Conservation (phyloP, 495 filamentous ascomycete genomes). For the Hyaloscypha hepaticicola region DNA sequence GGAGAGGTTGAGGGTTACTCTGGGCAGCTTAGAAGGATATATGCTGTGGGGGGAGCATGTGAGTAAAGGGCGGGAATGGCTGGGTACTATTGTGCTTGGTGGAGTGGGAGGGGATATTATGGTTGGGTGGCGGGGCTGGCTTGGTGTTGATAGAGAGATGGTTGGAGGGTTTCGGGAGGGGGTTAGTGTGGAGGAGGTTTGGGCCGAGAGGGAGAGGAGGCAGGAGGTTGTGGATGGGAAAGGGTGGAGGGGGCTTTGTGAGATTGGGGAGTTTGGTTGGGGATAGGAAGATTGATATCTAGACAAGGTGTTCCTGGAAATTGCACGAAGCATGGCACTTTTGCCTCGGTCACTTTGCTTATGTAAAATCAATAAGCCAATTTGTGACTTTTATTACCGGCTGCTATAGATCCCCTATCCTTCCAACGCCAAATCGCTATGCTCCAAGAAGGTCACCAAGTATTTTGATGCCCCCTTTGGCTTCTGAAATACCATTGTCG, state of each 20-base stretch:
- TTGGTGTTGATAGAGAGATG: slow-evolving; percentile 40
- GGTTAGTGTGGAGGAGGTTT: slow-evolving; percentile 55
- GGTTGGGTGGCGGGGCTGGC: slow-evolving; percentile 49
- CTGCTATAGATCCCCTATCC: not conserved
- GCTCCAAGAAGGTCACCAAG: not conserved
- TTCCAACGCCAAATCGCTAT: not conserved
- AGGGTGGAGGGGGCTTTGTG: slow-evolving; percentile 37
- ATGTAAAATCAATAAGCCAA: not conserved
- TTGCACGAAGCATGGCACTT: not conserved
- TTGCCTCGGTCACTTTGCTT: not conserved
- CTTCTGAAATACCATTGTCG: not conserved
- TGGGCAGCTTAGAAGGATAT: slow-evolving; percentile 41
- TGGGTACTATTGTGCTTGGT: slow-evolving; percentile 49
- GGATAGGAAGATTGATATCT: slow-evolving; percentile 21
- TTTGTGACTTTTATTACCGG: not conserved
- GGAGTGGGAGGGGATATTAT: slow-evolving; percentile 33
- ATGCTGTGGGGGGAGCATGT: slow-evolving; percentile 47
- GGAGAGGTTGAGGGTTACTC: slow-evolving; percentile 29
- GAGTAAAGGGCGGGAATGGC: slow-evolving; percentile 48
- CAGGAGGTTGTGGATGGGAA: slow-evolving; percentile 39
- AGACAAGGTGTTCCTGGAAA: not conserved
- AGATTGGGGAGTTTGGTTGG: slow-evolving; percentile 35
- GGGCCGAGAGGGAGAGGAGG: slow-evolving; percentile 47
- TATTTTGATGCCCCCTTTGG: not conserved
- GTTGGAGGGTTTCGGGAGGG: slow-evolving; percentile 49